Evolutionary conservation across 1,284 basidiomycete genomes (phyloP).

Genomic region (Wolfiporia cocos): DNA sequence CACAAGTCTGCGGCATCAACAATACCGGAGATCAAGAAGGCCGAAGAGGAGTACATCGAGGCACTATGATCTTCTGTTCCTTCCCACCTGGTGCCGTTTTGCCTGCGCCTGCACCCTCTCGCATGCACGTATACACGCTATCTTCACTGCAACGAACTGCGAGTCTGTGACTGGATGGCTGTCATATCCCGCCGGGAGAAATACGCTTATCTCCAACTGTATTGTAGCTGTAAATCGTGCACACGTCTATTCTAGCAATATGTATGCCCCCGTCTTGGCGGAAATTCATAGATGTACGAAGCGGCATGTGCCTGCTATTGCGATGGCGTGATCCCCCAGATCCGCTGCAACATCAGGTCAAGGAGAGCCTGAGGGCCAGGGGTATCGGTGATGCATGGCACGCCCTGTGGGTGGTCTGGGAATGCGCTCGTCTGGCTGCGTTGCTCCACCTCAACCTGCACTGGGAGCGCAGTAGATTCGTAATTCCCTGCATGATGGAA

Average conservation of each 20-base stretch:
- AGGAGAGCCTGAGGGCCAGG: conserved; percentile 50
- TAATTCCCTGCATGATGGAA: conserved; percentile 29
- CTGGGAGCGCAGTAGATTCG: conserved; percentile 48
- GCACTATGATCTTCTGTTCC: conserved; percentile 9
- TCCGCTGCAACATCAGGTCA: conserved; percentile 39
- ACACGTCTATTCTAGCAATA: background rate
- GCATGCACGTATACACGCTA: no score
- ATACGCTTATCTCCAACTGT: no score
- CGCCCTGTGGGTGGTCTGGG: conserved; percentile 25
- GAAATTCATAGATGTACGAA: no score
- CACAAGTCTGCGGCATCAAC: no score
- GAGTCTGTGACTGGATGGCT: no score
- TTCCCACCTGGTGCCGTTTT: no score
- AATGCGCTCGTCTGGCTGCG: conserved; percentile 11
- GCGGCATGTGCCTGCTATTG: no score
- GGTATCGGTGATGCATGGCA: conserved; percentile 49
- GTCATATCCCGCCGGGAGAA: no score
- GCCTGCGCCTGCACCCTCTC: no score
- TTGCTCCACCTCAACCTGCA: conserved; percentile 43
- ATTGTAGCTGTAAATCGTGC: background rate
- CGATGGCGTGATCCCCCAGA: conserved; percentile 68
- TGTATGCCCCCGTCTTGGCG: no score
- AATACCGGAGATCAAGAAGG: conserved; percentile 20
- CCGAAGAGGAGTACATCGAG: conserved; percentile 17
- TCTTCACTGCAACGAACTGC: no score